Evolutionary conservation across 345 rosid genomes (phyloP).

Genomic region (Acer negundo): DNA sequence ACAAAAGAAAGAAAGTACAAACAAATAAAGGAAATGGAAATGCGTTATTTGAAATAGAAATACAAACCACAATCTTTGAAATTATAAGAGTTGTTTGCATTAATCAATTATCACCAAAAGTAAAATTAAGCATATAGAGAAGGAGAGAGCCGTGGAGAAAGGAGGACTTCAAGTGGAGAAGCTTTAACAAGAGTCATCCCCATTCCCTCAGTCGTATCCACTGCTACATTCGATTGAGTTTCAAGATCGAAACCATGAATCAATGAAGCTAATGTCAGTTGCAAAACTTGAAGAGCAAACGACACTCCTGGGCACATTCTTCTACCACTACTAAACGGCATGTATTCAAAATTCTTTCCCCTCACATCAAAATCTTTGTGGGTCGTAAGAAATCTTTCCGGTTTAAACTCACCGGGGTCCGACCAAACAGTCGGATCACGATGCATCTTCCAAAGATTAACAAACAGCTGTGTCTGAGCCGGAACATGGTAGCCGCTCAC

Average conservation of each 20-base stretch:
- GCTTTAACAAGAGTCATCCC: constrained; percentile 21
- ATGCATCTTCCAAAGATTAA: constrained; percentile 32
- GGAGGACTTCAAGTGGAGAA: constrained; percentile 31
- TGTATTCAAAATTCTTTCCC: constrained; percentile 28
- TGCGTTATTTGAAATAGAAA: too few species aligned
- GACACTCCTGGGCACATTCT: constrained; percentile 41
- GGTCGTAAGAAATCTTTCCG: constrained; percentile 32
- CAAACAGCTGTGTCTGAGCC: constrained; percentile 26
- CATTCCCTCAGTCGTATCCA: constrained; percentile 27
- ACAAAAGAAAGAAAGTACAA: too few species aligned
- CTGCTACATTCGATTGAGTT: constrained; percentile 16
- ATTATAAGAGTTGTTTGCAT: neutral
- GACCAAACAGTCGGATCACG: constrained; percentile 34
- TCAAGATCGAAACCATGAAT: constrained; percentile 33
- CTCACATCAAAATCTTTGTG: constrained; percentile 24
- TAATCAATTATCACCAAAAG: neutral
- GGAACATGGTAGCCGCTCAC: constrained; percentile 27
- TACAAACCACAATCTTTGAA: neutral
- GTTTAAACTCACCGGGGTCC: constrained; percentile 29
- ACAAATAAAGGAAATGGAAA: too few species aligned
- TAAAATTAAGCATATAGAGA: neutral
- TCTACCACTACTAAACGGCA: constrained; percentile 38
- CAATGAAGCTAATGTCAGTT: constrained; percentile 27
- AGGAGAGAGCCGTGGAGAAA: constrained; percentile 33
- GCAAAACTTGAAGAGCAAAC: constrained; percentile 29